Conservation (phyloP, 2,329 filamentous ascomycete species). For the Fusarium ambrosium region DNA sequence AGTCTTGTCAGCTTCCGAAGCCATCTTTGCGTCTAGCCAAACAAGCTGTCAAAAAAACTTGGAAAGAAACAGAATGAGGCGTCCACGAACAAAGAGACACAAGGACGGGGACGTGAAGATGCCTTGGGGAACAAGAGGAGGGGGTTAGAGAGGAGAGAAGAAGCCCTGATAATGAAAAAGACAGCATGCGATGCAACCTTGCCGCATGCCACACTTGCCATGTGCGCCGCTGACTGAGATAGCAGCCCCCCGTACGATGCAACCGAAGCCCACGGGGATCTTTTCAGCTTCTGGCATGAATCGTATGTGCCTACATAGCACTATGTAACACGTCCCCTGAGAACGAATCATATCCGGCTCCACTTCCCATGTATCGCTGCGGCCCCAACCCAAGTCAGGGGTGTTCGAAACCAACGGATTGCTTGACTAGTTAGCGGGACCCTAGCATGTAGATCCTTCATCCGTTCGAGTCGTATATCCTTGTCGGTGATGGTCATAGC, state of each 20-base stretch:
- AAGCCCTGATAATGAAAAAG: neutral
- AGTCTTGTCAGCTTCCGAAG: constrained; percentile 11
- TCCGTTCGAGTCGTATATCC: neutral
- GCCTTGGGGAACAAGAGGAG: neutral
- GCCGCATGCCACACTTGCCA: neutral
- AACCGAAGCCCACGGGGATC: neutral
- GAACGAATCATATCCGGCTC: neutral
- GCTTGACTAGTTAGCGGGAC: neutral
- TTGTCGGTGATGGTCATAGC: neutral
- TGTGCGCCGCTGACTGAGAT: neutral
- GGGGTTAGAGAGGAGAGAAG: neutral
- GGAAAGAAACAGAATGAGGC: too few species aligned
- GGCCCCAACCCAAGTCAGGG: neutral
- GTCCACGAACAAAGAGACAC: too few species aligned
- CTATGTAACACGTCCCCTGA: neutral
- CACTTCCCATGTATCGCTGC: neutral
- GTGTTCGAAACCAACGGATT: neutral
- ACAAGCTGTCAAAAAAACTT: neutral
- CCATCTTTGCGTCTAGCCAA: constrained; percentile 5
- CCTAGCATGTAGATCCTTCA: neutral
- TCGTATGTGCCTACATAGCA: neutral
- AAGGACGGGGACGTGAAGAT: neutral
- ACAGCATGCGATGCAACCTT: constrained; percentile 1
- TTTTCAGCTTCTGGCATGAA: neutral
- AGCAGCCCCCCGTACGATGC: neutral